phyloP scores from a whole-genome alignment of 2,329 filamentous ascomycete species.

The Cladosporium halotolerans region DNA sequence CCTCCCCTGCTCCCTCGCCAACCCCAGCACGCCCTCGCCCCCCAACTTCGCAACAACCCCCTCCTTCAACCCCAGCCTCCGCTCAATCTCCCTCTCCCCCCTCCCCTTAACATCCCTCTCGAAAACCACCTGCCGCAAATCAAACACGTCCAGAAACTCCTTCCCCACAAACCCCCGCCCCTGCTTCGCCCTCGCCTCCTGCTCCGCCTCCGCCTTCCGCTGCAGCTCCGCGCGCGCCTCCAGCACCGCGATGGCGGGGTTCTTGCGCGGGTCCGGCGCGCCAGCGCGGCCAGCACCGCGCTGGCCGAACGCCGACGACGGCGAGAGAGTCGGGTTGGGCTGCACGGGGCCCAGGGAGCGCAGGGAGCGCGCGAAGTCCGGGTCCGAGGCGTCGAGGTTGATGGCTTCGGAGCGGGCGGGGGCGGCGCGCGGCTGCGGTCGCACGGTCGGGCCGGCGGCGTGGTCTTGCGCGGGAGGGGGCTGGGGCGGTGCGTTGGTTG shows the following conservation, averaged over 20 bases:
- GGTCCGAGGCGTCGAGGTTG: slow-evolving; percentile 56
- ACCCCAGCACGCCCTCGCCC: slow-evolving; percentile 24
- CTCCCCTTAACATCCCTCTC: slow-evolving; percentile 27
- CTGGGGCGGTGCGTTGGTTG: slow-evolving; percentile 24
- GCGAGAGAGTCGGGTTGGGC: slow-evolving; percentile 51
- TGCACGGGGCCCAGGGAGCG: slow-evolving; percentile 56
- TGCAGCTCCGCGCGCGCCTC: slow-evolving; percentile 46
- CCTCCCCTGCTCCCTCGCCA: slow-evolving; percentile 26
- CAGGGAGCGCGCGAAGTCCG: slow-evolving; percentile 72
- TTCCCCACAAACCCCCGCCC: slow-evolving; percentile 27
- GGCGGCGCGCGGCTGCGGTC: slow-evolving; percentile 35
- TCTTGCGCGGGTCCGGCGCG: slow-evolving; percentile 38
- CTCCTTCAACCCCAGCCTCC: slow-evolving; percentile 27
- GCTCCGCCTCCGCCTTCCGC: slow-evolving; percentile 49
- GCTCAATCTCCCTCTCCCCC: slow-evolving; percentile 28
- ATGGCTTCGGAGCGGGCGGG: slow-evolving; percentile 42
- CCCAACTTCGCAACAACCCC: slow-evolving; percentile 30
- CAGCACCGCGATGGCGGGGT: slow-evolving; percentile 51
- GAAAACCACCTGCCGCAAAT: slow-evolving; percentile 32
- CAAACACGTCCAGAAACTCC: slow-evolving; percentile 40
- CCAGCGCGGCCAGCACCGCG: slow-evolving; percentile 25
- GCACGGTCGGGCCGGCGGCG: slow-evolving; percentile 35
- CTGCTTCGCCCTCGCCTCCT: slow-evolving; percentile 26
- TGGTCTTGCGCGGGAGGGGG: slow-evolving; percentile 24
- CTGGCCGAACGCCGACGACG: slow-evolving; percentile 44